Base-by-base conservation (phyloP, 2,329 filamentous ascomycete species). In the Capronia americana region DNA sequence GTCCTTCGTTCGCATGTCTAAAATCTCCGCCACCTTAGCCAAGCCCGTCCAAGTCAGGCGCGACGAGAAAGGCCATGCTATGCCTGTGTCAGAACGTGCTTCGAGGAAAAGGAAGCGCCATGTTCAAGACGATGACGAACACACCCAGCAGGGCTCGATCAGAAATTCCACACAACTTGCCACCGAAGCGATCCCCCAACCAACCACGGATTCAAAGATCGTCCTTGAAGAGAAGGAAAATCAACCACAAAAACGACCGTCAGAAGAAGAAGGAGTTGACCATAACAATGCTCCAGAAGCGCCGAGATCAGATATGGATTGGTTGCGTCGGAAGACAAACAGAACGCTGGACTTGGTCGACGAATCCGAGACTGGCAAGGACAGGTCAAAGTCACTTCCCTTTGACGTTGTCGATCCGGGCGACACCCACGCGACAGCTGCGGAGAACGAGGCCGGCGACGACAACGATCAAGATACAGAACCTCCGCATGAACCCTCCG, bases 1-100 rank as follows among this genome's bases (percentile, higher is more conserved):
- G 77, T 90, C 93, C 70, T 99, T 93, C 80, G 92, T 99, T 74
- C 92, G 93, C 73, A 95, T 97, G 91, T 97, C 93, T 65, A 96
- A 90, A 82, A 93, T 99, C 74, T 86, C 85, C 32, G 95, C 97
- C 69, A 93, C 97, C 81, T 82, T 95, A 75, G 95, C 95, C 64
- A 89, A 87, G 77, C 90, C 95, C 67, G 91, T 96, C 82, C 76
- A 86, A 46, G 34, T 71, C 55, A 69, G 57, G 55, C 60, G 63
- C n/a, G 59, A 69, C 57, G 41, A 38, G 23, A 57, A 54, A 26
- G 69, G 69, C 14, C 67, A 68, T n/a, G 69, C 65, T 10, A 60
- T 63, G 1, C 70, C 71, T n/a, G 56, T 73, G 34, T 70, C 71
- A 23, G 50, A 64, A 17, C 44, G 59, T 34, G 41, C 28, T 30